These are phyloP conservation scores for Aspergillus latus DNA, from an alignment of 2,329 filamentous ascomycete genomes.

Conservation along the genomic window DNA sequence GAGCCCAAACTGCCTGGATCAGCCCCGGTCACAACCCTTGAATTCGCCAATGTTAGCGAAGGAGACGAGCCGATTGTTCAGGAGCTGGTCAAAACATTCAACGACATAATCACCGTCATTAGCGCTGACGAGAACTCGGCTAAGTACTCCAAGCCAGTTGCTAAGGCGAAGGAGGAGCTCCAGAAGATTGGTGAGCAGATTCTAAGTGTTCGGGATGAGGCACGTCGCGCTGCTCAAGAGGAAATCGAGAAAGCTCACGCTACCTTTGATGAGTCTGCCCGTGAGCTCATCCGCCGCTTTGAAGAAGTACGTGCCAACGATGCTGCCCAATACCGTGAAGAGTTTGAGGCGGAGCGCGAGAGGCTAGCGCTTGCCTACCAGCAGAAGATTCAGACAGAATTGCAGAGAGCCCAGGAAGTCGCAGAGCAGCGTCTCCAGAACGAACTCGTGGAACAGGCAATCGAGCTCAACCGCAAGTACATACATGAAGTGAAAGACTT, in stretches of 20 bases:
- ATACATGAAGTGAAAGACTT: slow-evolving; percentile 72
- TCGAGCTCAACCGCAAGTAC: slow-evolving; percentile 84
- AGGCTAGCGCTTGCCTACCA: slow-evolving; percentile 76
- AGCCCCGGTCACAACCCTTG: slow-evolving; percentile 65
- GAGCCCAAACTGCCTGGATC: slow-evolving; percentile 41
- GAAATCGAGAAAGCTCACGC: slow-evolving; percentile 69
- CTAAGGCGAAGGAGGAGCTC: slow-evolving; percentile 82
- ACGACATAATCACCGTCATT: slow-evolving; percentile 90
- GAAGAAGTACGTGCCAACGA: slow-evolving; percentile 79
- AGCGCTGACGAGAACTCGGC: slow-evolving; percentile 78
- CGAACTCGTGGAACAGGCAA: slow-evolving; percentile 83
- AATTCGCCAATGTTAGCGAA: slow-evolving; percentile 71
- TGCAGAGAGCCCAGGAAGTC: slow-evolving; percentile 75
- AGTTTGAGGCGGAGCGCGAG: slow-evolving; percentile 85
- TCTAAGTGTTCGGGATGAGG: slow-evolving; percentile 66
- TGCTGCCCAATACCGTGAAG: slow-evolving; percentile 77
- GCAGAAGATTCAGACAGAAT: slow-evolving; percentile 72
- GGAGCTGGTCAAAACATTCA: slow-evolving; percentile 90
- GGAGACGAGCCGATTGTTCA: slow-evolving; percentile 85
- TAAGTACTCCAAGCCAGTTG: slow-evolving; percentile 75
- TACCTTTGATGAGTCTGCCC: slow-evolving; percentile 84
- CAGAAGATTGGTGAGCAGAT: slow-evolving; percentile 77
- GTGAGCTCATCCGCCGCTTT: slow-evolving; percentile 82
- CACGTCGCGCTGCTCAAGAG: slow-evolving; percentile 69
- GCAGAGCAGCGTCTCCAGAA: slow-evolving; percentile 82